A percentile compares a stretch with the other conserved stretches of the same genome.
phyloP scores from a whole-genome alignment of 345 rosid genomes.

The Ceriops decandra region DNA sequence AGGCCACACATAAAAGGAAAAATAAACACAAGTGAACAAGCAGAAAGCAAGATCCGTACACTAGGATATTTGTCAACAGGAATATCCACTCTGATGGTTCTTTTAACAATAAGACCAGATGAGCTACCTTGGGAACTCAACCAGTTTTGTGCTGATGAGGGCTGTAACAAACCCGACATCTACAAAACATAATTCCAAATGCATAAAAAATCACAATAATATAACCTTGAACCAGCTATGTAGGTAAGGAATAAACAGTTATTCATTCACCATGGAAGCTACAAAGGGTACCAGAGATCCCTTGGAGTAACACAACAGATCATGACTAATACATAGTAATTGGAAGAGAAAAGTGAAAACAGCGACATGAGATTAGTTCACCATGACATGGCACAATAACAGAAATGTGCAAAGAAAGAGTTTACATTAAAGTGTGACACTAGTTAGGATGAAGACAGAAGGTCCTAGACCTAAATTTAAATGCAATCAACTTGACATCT shows the following conservation, averaged over 20 bases:
- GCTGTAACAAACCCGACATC: slow-evolving; percentile 59
- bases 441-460: slow-evolving; percentile 6
- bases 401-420: slow-evolving; percentile 6
- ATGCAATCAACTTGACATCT: slow-evolving; percentile 1
- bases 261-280: neutral
- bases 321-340: neutral
- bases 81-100: slow-evolving; percentile 86
- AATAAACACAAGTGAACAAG: neutral
- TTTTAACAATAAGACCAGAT: slow-evolving; percentile 86
- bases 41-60: slow-evolving; percentile 39
- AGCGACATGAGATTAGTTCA: neutral
- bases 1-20: slow-evolving; percentile 12
- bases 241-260: neutral
- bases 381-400: neutral
- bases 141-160: slow-evolving; percentile 77
- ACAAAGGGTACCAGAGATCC: slow-evolving; percentile 1
- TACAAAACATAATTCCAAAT: slow-evolving; percentile 40
- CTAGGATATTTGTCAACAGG: slow-evolving; percentile 80
- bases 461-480: slow-evolving; percentile 7
- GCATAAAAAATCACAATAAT: slow-evolving; percentile 23
- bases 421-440: slow-evolving; percentile 1
- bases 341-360: neutral
- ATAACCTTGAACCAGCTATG: neutral
- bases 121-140: slow-evolving; percentile 66
- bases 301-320: slow-evolving; percentile 11